These are phyloP conservation scores for Begonia fuchsioides DNA, from an alignment of 306 rosid species.

Conservation along the genomic window DNA sequence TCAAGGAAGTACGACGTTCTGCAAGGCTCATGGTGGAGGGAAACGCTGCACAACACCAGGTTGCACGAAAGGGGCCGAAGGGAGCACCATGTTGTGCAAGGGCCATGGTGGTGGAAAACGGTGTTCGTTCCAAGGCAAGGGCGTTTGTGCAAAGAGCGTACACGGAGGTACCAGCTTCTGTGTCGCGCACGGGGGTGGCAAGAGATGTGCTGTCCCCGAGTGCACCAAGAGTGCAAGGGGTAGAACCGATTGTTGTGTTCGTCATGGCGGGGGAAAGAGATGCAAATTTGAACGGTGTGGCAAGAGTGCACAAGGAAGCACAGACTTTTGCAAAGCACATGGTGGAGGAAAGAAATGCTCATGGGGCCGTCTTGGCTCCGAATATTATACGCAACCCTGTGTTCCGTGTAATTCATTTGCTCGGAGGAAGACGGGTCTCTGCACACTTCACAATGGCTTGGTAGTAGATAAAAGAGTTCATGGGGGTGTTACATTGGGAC, in stretches of 20 bases:
- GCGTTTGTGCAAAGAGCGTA: constrained; percentile 69
- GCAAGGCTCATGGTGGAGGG: constrained; percentile 97
- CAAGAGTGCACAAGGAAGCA: constrained; percentile 95
- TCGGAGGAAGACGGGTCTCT: constrained; percentile 76
- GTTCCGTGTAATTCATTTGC: constrained; percentile 78
- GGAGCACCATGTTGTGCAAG: constrained; percentile 84
- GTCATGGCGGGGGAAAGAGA: constrained; percentile 93
- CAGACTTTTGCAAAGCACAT: constrained; percentile 92
- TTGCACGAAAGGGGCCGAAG: constrained; percentile 95
- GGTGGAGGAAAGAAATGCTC: constrained; percentile 98
- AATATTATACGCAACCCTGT: constrained; percentile 30
- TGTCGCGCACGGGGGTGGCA: constrained; percentile 97
- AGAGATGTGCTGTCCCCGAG: constrained; percentile 73
- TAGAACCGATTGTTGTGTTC: constrained; percentile 88
- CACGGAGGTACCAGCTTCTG: constrained; percentile 94
- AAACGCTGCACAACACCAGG: constrained; percentile 78
- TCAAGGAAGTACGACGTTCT: constrained; percentile 89
- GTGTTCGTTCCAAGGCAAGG: constrained; percentile 78
- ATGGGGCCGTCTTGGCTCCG: constrained; percentile 84
- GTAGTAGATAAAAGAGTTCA: constrained; percentile 91
- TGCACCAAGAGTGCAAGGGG: constrained; percentile 95
- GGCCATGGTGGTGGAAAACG: constrained; percentile 96
- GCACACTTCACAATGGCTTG: constrained; percentile 76
- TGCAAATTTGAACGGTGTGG: constrained; percentile 81
- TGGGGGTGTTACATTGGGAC: constrained; percentile 67